Conservation (phyloP, 805 yeast genomes). For the Hanseniaspora occidentalis region DNA sequence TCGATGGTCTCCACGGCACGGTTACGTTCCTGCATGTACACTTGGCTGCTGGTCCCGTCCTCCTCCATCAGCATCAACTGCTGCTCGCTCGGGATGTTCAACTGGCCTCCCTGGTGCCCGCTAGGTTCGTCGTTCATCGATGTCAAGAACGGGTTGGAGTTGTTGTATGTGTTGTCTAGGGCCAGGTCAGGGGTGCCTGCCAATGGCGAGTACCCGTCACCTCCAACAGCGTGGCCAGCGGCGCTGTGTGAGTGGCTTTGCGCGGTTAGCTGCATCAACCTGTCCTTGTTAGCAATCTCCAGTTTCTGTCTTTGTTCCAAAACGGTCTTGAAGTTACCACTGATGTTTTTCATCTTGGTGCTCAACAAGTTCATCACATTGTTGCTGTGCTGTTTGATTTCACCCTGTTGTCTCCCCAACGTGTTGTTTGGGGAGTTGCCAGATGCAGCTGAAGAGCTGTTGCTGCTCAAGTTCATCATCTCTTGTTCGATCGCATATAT, state of each 20-base stretch:
- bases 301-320: conserved; percentile 75
- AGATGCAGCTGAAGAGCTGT: conserved; percentile 31
- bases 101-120: conserved; percentile 8
- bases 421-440: conserved; percentile 26
- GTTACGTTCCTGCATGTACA: conserved; percentile 71
- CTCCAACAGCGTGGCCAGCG: background rate
- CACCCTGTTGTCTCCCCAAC: conserved; percentile 31
- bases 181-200: background rate
- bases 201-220: background rate
- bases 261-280: conserved; percentile 72
- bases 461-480: conserved; percentile 66
- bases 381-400: conserved; percentile 59
- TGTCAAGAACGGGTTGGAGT: conserved; percentile 29
- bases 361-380: conserved; percentile 81
- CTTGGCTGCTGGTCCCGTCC: conserved; percentile 43
- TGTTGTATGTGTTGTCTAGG: conserved; percentile 17
- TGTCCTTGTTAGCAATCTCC: conserved; percentile 64
- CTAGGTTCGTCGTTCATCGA: conserved; percentile 19
- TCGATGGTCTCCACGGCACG: conserved; percentile 93
- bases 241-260: too few species aligned
- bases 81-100: background rate
- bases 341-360: conserved; percentile 81
- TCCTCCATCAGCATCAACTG: conserved; percentile 65
- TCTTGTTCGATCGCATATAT: conserved; percentile 59
- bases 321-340: conserved; percentile 86